Evolutionary conservation across 768 basidiomycete genomes (phyloP), one percentile per base, ranked within the genome.

Genomic region (Agaricus sinodeliciosus): DNA sequence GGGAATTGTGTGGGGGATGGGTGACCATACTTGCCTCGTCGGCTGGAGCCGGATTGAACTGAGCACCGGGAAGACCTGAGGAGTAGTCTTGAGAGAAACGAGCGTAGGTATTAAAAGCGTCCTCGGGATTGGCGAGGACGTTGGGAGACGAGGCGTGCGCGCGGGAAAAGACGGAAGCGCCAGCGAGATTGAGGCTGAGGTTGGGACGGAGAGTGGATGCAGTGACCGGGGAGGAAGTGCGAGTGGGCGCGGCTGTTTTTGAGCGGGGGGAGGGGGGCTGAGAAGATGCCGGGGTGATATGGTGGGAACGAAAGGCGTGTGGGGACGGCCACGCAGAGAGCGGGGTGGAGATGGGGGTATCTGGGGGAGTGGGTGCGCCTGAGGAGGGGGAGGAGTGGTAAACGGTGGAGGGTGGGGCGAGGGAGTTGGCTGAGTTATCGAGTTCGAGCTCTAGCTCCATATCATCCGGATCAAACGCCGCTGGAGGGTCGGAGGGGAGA

Each of bases 381-480:
- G 73, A 73, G 0, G 75, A 73, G 1, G 77, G 73, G 1, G 71
- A 71, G 7, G 72, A 70, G 57, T 62, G 63, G 6, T 65, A 60
- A 35, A 54, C n/a, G 9, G 35, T 42, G 3, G 27, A 12, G 41
- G 42, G 45, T 12, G 39, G 31, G 15, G 51, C 18, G 31, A 47
- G 43, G n/a, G 48, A 28, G 11, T 43, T 19, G 8, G 35, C 12
- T 49, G 59, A 36, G 43, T 68, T 63, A 43, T 73, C 73, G 12
- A 75, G 71, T 58, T 87, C 87, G 22, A 88, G 63, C 48, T 88
- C 87, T 18, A 89, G 75, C 59, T 90, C 87, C 87, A 90, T 90
- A 59, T 90, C 88, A 63, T 88, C 87, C 0, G 84, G 72, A 62
- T 89, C 87, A 59, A 86, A 85, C 26, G 44, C 51, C 4, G 34